phyloP scores from a whole-genome alignment of 2,329 filamentous ascomycete genomes.

The Helminthosporium solani region DNA sequence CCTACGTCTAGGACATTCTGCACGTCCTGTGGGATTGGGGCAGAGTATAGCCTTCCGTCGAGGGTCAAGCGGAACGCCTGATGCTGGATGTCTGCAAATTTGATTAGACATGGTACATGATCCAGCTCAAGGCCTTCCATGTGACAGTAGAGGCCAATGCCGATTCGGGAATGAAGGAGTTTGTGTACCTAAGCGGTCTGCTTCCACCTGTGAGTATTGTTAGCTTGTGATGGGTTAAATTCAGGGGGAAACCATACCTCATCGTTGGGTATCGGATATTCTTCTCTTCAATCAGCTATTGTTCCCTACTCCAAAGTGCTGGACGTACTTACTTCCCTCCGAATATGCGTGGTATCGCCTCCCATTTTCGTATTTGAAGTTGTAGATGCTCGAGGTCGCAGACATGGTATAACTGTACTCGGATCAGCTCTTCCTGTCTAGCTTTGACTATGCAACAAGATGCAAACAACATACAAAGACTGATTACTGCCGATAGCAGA shows the following conservation, averaged over 20 bases:
- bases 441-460: too few relatives aligned
- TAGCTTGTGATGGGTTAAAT: slow-evolving; percentile 6
- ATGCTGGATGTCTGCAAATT: slow-evolving; percentile 32
- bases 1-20: slow-evolving; percentile 36
- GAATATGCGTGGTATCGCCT: slow-evolving; percentile 35
- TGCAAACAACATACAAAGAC: slow-evolving; percentile 14
- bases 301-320: not conserved
- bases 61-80: slow-evolving; percentile 37
- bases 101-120: too few relatives aligned
- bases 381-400: slow-evolving; percentile 31
- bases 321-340: slow-evolving; percentile 19
- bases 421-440: not conserved
- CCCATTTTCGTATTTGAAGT: slow-evolving; percentile 34
- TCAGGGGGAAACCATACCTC: slow-evolving; percentile 23
- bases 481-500: slow-evolving; percentile 28
- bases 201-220: slow-evolving; percentile 20
- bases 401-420: slow-evolving; percentile 31
- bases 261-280: slow-evolving; percentile 36
- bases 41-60: slow-evolving; percentile 31
- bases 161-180: not conserved
- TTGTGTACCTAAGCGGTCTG: slow-evolving; percentile 21
- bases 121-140: too few relatives aligned
- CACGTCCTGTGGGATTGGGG: slow-evolving; percentile 27
- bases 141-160: too few relatives aligned
- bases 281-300: slow-evolving; percentile 3